These are phyloP conservation scores for Pseudogymnoascus sp. DNA, from an alignment of 2,329 filamentous ascomycete genomes.

Conservation along the genomic window DNA sequence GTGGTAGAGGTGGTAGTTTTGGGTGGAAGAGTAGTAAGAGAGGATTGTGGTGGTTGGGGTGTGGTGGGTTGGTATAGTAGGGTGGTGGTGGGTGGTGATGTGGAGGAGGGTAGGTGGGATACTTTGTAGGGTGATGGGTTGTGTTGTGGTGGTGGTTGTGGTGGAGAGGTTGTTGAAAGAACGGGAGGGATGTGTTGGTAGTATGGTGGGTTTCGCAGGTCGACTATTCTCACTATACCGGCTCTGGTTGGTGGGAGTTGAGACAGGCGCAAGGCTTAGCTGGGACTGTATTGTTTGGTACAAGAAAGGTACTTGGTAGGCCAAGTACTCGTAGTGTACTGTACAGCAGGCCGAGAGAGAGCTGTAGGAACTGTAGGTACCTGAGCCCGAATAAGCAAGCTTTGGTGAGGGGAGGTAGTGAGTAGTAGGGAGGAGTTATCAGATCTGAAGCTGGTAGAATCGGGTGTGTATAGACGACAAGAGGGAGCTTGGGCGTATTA, in stretches of 20 bases:
- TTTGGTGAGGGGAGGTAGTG: neutral
- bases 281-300: neutral
- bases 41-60: constrained; percentile 8
- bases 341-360: neutral
- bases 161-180: neutral
- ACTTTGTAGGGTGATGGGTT: neutral
- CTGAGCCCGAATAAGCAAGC: neutral
- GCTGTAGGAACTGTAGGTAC: neutral
- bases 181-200: constrained; percentile 1
- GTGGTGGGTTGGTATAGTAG: neutral
- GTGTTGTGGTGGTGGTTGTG: neutral
- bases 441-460: neutral
- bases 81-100: neutral
- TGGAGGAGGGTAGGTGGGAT: neutral
- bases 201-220: neutral
- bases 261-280: neutral
- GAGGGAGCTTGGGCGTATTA: neutral
- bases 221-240: neutral
- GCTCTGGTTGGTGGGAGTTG: neutral
- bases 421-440: neutral
- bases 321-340: neutral
- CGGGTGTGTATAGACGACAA: neutral
- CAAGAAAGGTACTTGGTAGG: neutral
- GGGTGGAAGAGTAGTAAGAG: neutral
- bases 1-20: too few species aligned